Evolutionary conservation across 169 alveolate species (phyloP).

Genomic region (Plasmodium gallinaceum): DNA sequence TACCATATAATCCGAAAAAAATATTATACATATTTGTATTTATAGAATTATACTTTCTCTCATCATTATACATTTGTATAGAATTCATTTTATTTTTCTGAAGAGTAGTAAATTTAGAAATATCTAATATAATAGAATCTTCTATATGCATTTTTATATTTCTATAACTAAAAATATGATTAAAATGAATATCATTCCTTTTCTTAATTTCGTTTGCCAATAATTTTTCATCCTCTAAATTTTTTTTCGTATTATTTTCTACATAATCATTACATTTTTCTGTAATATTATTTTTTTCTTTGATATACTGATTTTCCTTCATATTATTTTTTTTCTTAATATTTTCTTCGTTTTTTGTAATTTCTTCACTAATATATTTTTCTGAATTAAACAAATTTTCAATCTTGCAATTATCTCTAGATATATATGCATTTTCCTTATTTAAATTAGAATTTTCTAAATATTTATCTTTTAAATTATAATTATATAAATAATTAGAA

Average conservation of each 20-base stretch:
- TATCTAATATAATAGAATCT: constrained; percentile 52
- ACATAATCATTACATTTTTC: not conserved
- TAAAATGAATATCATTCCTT: constrained; percentile 19
- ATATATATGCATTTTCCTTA: not conserved
- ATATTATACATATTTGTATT: constrained; percentile 69
- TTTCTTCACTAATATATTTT: not conserved
- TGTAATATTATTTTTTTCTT: not conserved
- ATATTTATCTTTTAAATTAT: not conserved
- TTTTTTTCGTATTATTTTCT: not conserved
- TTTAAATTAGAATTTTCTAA: not conserved
- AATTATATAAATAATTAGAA: constrained; percentile 13
- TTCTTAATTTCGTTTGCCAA: constrained; percentile 8
- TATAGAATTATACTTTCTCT: constrained; percentile 19
- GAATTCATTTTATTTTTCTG: constrained; percentile 50
- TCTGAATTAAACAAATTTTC: not conserved
- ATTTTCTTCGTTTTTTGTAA: not conserved
- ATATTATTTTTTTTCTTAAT: not conserved
- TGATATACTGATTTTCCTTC: not conserved
- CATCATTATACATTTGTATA: constrained; percentile 14
- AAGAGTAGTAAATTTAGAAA: constrained; percentile 18
- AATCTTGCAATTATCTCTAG: not conserved
- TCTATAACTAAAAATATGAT: constrained; percentile 63
- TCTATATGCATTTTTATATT: constrained; percentile 17
- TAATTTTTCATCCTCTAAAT: not conserved
- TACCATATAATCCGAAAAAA: constrained; percentile 70